Conservation (phyloP, 1,139 yeast species). For the Sporopachydermia cereana region DNA sequence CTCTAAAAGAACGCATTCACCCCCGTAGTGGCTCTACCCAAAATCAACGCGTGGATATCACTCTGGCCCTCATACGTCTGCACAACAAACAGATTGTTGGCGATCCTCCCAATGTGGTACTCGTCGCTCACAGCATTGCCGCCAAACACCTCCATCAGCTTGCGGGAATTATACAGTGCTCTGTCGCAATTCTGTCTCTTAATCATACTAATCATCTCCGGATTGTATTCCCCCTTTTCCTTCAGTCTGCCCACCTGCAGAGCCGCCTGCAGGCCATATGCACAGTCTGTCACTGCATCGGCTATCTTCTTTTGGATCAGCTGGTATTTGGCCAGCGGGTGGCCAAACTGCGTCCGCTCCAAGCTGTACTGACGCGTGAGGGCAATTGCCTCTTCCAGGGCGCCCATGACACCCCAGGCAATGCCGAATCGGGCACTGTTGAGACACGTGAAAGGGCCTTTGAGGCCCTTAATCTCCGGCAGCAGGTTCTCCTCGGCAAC, state of each 20-base stretch:
- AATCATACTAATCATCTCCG: conserved; percentile 33
- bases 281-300: conserved; percentile 30
- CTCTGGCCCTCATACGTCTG: conserved; percentile 36
- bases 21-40: conserved; percentile 34
- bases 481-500: conserved; percentile 32
- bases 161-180: conserved; percentile 26
- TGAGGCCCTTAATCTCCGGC: conserved; percentile 28
- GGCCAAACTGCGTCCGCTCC: conserved; percentile 30
- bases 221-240: conserved; percentile 23
- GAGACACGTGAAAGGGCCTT: conserved; percentile 34
- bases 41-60: conserved; percentile 31
- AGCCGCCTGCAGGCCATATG: conserved; percentile 29
- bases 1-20: conserved; percentile 27
- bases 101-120: conserved; percentile 32
- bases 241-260: conserved; percentile 32
- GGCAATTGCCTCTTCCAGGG: conserved; percentile 29
- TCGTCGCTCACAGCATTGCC: conserved; percentile 34
- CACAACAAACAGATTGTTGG: conserved; percentile 31
- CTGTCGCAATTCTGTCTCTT: conserved; percentile 33
- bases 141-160: conserved; percentile 32
- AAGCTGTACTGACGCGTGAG: conserved; percentile 28
- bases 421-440: conserved; percentile 34
- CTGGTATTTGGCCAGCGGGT: conserved; percentile 30
- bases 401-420: conserved; percentile 35
- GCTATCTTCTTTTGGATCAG: conserved; percentile 32